Evolutionary conservation across 495 filamentous ascomycete species (phyloP).

Genomic region (Penicillium atrosanguineum): DNA sequence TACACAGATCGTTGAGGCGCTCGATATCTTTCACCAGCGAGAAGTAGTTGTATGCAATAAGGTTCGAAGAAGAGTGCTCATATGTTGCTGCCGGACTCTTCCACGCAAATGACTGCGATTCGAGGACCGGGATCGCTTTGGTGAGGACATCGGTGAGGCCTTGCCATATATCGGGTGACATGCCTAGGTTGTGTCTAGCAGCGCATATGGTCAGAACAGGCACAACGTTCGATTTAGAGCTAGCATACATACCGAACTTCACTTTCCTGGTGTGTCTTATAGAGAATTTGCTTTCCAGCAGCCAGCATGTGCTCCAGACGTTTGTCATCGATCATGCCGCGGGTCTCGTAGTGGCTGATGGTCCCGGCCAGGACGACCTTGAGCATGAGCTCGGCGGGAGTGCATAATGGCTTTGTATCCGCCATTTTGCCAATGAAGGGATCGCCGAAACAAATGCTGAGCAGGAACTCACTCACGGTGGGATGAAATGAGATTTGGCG

Average conservation of each 20-base stretch:
- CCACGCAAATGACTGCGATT: conserved; percentile 60
- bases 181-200: conserved; percentile 46
- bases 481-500: conserved; percentile 10
- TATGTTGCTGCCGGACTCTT: conserved; percentile 58
- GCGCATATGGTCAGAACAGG: neutral
- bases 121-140: conserved; percentile 59
- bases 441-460: neutral
- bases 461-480: conserved; percentile 5
- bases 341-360: conserved; percentile 49
- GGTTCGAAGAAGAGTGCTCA: conserved; percentile 54
- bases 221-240: neutral
- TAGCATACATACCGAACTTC: conserved; percentile 40
- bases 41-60: conserved; percentile 78
- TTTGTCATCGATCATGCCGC: conserved; percentile 52
- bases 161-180: conserved; percentile 66
- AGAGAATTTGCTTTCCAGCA: conserved; percentile 49
- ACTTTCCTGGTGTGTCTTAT: conserved; percentile 52
- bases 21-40: conserved; percentile 77
- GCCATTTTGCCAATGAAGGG: conserved; percentile 17
- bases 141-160: conserved; percentile 60
- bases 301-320: conserved; percentile 49
- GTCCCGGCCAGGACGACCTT: conserved; percentile 49
- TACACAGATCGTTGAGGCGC: conserved; percentile 78
- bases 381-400: conserved; percentile 47
- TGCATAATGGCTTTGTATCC: conserved; percentile 43